These are phyloP conservation scores for Apiospora sp. DNA, from an alignment of 2,329 filamentous ascomycete genomes.

Conservation along the genomic window DNA sequence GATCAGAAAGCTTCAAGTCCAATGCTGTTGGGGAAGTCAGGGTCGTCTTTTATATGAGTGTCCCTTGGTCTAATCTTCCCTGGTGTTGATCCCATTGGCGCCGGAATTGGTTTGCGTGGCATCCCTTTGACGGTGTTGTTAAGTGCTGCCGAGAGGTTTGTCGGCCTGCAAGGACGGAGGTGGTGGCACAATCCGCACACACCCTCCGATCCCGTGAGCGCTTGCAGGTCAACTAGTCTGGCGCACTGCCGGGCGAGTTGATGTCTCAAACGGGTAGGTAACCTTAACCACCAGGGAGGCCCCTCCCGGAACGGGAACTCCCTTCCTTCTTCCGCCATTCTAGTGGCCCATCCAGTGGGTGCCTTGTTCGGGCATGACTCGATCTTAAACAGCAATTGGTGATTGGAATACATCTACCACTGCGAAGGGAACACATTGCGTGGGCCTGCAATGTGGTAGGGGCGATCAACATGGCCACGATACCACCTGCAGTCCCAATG, in stretches of 20 bases:
- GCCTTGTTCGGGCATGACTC: background rate
- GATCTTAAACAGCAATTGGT: background rate
- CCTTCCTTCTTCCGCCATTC: background rate
- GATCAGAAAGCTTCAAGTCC: background rate
- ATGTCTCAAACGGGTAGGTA: slow-evolving; percentile 10
- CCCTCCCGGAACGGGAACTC: background rate
- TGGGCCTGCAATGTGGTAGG: background rate
- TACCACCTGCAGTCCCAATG: background rate
- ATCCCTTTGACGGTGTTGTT: background rate
- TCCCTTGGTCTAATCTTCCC: background rate
- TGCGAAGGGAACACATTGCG: background rate
- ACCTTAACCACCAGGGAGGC: background rate
- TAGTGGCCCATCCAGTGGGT: background rate
- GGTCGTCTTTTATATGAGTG: background rate
- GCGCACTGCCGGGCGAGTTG: slow-evolving; percentile 6
- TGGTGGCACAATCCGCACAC: background rate
- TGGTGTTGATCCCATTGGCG: background rate
- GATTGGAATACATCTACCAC: background rate
- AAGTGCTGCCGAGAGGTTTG: background rate
- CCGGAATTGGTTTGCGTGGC: background rate
- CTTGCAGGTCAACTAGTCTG: background rate
- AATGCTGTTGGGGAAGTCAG: background rate
- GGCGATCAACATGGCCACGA: background rate
- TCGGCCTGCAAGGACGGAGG: slow-evolving; percentile 11
- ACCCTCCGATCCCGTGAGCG: background rate